These are phyloP conservation scores for Trichoderma polysporum DNA, from an alignment of 2,329 filamentous ascomycete genomes.

Conservation along the genomic window DNA sequence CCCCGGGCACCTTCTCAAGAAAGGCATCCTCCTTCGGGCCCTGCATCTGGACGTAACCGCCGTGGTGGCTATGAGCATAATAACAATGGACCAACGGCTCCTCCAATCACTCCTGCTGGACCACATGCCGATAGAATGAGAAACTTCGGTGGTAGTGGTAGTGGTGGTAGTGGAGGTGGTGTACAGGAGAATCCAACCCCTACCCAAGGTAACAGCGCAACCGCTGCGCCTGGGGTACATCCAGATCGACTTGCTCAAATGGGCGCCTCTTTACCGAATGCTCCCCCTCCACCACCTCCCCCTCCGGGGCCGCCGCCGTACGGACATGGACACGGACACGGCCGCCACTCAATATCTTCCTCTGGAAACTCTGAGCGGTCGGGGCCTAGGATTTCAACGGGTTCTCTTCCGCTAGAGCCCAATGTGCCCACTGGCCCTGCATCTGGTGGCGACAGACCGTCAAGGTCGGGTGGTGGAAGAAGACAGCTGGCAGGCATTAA, in stretches of 20 bases:
- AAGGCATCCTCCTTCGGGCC: constrained; percentile 53
- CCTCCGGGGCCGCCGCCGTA: constrained; percentile 33
- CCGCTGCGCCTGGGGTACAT: constrained; percentile 41
- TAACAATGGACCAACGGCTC: constrained; percentile 32
- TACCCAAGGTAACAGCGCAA: constrained; percentile 28
- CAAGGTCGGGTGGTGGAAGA: constrained; percentile 41
- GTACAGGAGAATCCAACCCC: constrained; percentile 29
- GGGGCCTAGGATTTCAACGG: constrained; percentile 29
- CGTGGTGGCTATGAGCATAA: constrained; percentile 46
- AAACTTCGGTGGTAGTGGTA: constrained; percentile 33
- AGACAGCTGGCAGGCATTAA: constrained; percentile 61
- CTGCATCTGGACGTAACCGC: constrained; percentile 49
- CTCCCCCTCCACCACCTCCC: constrained; percentile 29
- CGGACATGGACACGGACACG: constrained; percentile 25
- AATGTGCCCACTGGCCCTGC: constrained; percentile 39
- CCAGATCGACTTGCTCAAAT: constrained; percentile 53
- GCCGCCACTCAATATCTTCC: constrained; percentile 34
- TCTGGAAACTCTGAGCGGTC: constrained; percentile 35
- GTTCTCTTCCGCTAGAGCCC: constrained; percentile 29
- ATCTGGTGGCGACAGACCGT: constrained; percentile 38
- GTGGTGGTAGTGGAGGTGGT: neutral
- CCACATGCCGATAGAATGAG: constrained; percentile 45
- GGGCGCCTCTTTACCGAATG: constrained; percentile 28
- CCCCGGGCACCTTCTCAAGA: constrained; percentile 48
- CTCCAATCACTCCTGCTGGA: constrained; percentile 29